Percentiles rank a stretch among this genome's conserved stretches.
phyloP scores from a whole-genome alignment of 176 grass and related monocot species.

The Coix lacrymajobi region DNA sequence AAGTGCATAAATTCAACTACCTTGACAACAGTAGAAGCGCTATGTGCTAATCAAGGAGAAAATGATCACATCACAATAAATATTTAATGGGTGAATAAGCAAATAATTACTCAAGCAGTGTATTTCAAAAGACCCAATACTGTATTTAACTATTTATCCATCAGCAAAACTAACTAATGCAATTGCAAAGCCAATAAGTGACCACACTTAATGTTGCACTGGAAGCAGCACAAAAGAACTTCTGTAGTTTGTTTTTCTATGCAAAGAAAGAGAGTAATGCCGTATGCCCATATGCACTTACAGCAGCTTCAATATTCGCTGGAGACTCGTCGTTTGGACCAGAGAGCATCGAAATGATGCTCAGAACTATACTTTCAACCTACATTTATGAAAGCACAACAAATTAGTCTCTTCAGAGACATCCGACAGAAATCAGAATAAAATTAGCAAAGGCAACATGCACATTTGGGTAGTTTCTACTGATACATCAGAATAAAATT shows the following conservation, averaged over 20 bases:
- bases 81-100: neutral
- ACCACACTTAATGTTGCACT: neutral
- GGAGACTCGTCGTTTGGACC: conserved; percentile 90
- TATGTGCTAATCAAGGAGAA: neutral
- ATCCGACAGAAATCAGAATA: too few relatives aligned
- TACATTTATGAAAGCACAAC: conserved; percentile 28
- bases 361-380: conserved; percentile 96
- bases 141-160: neutral
- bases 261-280: conserved; percentile 14
- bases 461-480: neutral
- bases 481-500: too few relatives aligned
- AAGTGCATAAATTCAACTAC: neutral
- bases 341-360: conserved; percentile 96
- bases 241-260: neutral
- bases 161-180: neutral
- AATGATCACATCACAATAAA: neutral
- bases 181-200: neutral
- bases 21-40: neutral
- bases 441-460: neutral
- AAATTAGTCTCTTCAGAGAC: too few relatives aligned
- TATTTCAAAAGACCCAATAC: neutral
- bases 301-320: conserved; percentile 90
- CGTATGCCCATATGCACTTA: conserved; percentile 42
- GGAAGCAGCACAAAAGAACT: neutral
- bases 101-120: neutral